Evolutionary conservation across 2,329 filamentous ascomycete genomes (phyloP).

Genomic region (Exophiala aquamarina): DNA sequence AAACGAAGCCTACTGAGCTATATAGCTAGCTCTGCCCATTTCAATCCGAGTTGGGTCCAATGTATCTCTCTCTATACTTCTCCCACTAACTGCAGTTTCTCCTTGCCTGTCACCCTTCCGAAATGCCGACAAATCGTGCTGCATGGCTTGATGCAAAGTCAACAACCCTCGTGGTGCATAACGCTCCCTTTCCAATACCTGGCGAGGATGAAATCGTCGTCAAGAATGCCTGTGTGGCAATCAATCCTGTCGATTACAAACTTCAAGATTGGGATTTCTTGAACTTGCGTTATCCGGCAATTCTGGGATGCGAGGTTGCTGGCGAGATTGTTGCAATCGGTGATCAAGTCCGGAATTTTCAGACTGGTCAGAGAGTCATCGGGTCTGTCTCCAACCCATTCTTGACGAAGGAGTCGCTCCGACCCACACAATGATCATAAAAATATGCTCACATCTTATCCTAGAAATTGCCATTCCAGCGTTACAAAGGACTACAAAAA

Average conservation of each 20-base stretch:
- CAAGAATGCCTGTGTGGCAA: slow-evolving; percentile 25
- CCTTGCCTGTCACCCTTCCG: not conserved
- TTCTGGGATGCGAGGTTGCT: slow-evolving; percentile 20
- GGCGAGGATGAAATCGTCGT: slow-evolving; percentile 25
- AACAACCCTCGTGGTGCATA: slow-evolving; percentile 21
- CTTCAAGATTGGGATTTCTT: slow-evolving; percentile 30
- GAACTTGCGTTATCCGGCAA: slow-evolving; percentile 24
- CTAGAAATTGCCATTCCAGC: slow-evolving; percentile 3
- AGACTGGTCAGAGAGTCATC: slow-evolving; percentile 30
- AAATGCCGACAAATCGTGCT: slow-evolving; percentile 13
- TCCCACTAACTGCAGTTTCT: too few relatives aligned
- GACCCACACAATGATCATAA: not conserved
- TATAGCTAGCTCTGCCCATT: too few relatives aligned
- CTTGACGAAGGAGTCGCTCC: not conserved
- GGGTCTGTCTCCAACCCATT: slow-evolving; percentile 20
- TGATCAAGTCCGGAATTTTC: slow-evolving; percentile 5
- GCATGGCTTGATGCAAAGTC: slow-evolving; percentile 19
- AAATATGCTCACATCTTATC: not conserved
- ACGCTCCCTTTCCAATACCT: slow-evolving; percentile 12
- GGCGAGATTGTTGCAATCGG: slow-evolving; percentile 16
- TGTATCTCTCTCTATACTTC: too few relatives aligned
- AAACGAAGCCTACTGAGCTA: too few relatives aligned
- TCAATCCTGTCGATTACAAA: slow-evolving; percentile 35
- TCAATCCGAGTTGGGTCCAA: too few relatives aligned
- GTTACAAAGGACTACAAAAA: slow-evolving; percentile 14